Base-by-base conservation (phyloP, 139 green algal genomes). In the Nannochloris sp. region DNA sequence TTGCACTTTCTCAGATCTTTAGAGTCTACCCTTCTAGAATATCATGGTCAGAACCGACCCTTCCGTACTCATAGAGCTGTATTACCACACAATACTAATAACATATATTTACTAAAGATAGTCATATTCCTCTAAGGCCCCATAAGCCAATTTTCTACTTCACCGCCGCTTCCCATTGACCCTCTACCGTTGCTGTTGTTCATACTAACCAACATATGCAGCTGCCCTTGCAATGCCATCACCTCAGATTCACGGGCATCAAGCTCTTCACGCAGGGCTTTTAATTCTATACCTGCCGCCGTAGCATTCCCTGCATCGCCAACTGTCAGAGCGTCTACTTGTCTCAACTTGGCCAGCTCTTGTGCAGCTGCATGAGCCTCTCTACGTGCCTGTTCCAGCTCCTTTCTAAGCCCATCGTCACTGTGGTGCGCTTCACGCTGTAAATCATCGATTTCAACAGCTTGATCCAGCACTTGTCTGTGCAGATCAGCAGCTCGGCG, bases 391-490 rank as follows among this genome's bases (percentile, higher is more conserved):
- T 48, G 10, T 23, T 65, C 31, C 33, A 38, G 25, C 68, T 61
- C 15, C 57, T 35, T 55, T 68, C 59, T 3, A 63, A 39, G 42
- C 54, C 33, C 27, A 51, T 53, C 3, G 45, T 37, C 0, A 29
- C 15, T n/a, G 70, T 31, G 31, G 60, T 27, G 33, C 68, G 55
- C 56, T 64, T 78, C 55, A 0, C 35, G 29, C 29, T 71, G 71
- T 13, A 60, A 13, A 12, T 72, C 55, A n/a, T 78, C 71, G n/a
- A 78, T 32, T 32, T 78, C 71, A 27, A 73, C 15, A 4, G 64
- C 65, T 60, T 71, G 64, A 36, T 77, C 44, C 45, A 77, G 36
- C 23, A 69, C 33, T 53, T 77, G 71, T 32, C 36, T 37, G 29
- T 73, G 54, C 29, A 77, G 33, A 30, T 68, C 64, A 32, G 39